These are phyloP conservation scores for Tulasnella sp. DNA, from an alignment of 768 basidiomycete genomes.

Conservation along the genomic window DNA sequence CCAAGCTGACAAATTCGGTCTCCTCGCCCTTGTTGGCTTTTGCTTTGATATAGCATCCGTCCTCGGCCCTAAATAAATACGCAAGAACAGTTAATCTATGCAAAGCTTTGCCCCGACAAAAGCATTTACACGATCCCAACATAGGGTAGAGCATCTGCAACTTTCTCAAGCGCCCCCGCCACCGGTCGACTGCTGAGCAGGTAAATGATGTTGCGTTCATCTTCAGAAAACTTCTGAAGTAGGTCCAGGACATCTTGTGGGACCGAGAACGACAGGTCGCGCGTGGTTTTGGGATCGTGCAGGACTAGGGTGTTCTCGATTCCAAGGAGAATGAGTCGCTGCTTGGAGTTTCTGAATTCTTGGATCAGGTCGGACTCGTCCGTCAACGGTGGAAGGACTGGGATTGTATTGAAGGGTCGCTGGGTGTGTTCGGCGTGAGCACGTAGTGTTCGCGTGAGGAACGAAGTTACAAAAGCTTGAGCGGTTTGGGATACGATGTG, in stretches of 20 bases:
- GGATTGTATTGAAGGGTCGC: conserved; percentile 33
- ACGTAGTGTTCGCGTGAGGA: conserved; percentile 72
- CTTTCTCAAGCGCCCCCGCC: conserved; percentile 56
- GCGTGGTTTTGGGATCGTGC: conserved; percentile 24
- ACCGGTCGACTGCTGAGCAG: conserved; percentile 69
- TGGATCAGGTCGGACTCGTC: conserved; percentile 39
- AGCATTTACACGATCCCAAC: conserved; percentile 68
- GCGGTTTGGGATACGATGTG: conserved; percentile 85
- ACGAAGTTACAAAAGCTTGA: conserved; percentile 73
- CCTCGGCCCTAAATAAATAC: conserved; percentile 59
- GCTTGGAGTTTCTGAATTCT: conserved; percentile 59
- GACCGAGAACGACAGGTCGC: conserved; percentile 34
- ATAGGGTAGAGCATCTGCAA: conserved; percentile 57
- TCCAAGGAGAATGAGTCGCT: conserved; percentile 67
- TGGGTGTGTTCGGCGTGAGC: conserved; percentile 64
- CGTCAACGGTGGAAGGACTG: not conserved
- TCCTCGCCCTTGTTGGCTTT: conserved; percentile 35
- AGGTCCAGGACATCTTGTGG: conserved; percentile 45
- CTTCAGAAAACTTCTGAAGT: conserved; percentile 56
- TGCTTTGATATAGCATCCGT: conserved; percentile 77
- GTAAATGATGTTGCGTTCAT: conserved; percentile 74
- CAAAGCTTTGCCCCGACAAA: not conserved
- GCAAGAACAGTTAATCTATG: not conserved
- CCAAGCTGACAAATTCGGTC: conserved; percentile 72
- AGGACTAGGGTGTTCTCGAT: conserved; percentile 76